Percentiles rank a stretch among this genome's conserved stretches.
Evolutionary conservation across 2,329 filamentous ascomycete genomes (phyloP).

Genomic region (Fusarium agapanthi): DNA sequence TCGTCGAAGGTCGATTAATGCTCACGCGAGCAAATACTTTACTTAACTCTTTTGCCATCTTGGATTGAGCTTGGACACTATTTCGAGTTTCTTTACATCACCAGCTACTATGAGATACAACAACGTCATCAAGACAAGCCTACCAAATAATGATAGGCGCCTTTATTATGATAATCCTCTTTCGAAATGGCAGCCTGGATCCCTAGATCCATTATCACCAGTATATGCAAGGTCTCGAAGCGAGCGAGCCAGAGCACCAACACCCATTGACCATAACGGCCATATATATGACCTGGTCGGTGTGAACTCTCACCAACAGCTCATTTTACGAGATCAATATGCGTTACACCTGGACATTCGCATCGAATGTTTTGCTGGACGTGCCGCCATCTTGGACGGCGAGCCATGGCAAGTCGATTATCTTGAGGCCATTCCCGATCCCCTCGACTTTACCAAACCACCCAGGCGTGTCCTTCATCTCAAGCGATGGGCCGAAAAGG

Average conservation of each 20-base stretch:
- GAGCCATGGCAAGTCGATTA: neutral
- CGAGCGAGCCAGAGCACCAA: neutral
- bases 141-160: too few species aligned
- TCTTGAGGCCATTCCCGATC: neutral
- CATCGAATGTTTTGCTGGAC: neutral
- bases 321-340: neutral
- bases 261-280: neutral
- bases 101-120: neutral
- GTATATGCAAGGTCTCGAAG: neutral
- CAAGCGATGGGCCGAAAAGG: neutral
- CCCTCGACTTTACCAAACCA: neutral
- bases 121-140: neutral
- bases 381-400: neutral
- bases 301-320: neutral
- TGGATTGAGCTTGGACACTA: neutral
- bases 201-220: neutral
- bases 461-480: neutral
- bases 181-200: neutral
- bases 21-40: neutral
- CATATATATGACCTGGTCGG: neutral
- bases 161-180: rapidly evolving
- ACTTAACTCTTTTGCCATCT: neutral
- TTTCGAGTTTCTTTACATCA: too few species aligned
- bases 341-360: neutral
- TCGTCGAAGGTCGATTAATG: neutral